Evolutionary conservation across 306 rosid genomes (phyloP), one percentile per base, ranked within the genome.

Genomic region (Prunus fruticosa): DNA sequence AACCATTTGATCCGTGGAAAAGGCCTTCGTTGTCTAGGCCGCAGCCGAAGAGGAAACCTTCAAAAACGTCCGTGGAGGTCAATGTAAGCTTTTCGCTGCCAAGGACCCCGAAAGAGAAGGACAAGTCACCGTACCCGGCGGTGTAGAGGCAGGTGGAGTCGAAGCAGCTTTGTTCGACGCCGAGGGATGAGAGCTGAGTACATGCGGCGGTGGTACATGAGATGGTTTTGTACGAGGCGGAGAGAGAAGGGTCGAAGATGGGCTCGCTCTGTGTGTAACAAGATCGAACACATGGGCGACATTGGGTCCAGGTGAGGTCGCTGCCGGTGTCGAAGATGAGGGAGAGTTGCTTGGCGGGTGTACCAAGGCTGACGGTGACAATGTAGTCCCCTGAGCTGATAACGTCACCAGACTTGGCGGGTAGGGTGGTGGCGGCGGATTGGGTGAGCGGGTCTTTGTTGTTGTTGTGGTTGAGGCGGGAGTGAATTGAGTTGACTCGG

Each of bases 21-120:
- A 85, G 80, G 19, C 95, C 98, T 4, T 71, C 57, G 80, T 91
- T 93, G 76, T 89, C 15, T 30, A 91, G 86, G 76, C 97, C 97
- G 50, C 97, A 93, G 7, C 95, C 98, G 27, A 89, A 91, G 47
- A 88, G 65, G 79, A 88, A 88, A 20, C 62, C 19, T 0, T 72
- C 41, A 19, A 88, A 5, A 15, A 76, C 69, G 23, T 87, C 86
- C 0, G 69, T 52, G 1, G 84, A 0, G 0, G 89, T 50, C 0
- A 91, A 19, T 0, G 82, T 76, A 0, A 93, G 77, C 11, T 64
- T 86, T 62, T 93, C 97, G 5, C 60, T 84, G 13, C 82, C 74
- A 7, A 93, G 84, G 64, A 60, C 81, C 5, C 96, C 98, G 3
- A 27, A 13, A 1, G 98, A 81, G 67, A 62, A 86, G 2, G 96